These are phyloP conservation scores for Populus hybrid DNA, from an alignment of 441 rosid species.

Conservation along the genomic window DNA sequence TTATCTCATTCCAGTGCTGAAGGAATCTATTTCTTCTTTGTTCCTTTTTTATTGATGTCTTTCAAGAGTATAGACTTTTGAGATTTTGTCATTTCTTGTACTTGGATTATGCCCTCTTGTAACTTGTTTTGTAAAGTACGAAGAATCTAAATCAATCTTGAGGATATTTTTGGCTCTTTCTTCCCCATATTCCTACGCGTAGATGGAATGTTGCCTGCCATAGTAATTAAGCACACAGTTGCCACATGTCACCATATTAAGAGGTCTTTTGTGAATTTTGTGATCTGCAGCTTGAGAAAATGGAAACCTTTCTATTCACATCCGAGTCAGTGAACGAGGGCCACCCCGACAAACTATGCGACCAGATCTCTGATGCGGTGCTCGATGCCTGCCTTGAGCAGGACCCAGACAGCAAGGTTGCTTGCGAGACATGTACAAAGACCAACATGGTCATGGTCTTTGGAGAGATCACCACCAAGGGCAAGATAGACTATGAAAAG, in stretches of 20 bases:
- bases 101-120: neutral
- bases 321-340: slow-evolving; percentile 81
- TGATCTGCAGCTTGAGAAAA: slow-evolving; percentile 34
- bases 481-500: slow-evolving; percentile 69
- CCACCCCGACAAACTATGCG: slow-evolving; percentile 80
- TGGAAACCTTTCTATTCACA: slow-evolving; percentile 75
- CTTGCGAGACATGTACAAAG: slow-evolving; percentile 75
- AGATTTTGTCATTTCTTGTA: neutral
- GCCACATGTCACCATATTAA: neutral
- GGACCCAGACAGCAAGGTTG: slow-evolving; percentile 83
- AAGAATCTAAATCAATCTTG: neutral
- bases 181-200: slow-evolving; percentile 3
- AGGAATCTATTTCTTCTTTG: slow-evolving; percentile 20
- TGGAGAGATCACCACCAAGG: slow-evolving; percentile 77
- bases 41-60: neutral
- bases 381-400: slow-evolving; percentile 81
- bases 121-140: neutral
- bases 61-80: slow-evolving; percentile 5
- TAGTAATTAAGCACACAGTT: neutral
- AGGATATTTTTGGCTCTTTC: neutral
- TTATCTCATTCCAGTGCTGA: slow-evolving; percentile 3
- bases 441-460: slow-evolving; percentile 88
- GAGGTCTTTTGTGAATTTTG: slow-evolving; percentile 1
- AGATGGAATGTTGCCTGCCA: neutral
- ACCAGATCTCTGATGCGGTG: slow-evolving; percentile 77